Conservation (phyloP, 1,284 basidiomycete genomes). For the Exsudoporus floridanus region DNA sequence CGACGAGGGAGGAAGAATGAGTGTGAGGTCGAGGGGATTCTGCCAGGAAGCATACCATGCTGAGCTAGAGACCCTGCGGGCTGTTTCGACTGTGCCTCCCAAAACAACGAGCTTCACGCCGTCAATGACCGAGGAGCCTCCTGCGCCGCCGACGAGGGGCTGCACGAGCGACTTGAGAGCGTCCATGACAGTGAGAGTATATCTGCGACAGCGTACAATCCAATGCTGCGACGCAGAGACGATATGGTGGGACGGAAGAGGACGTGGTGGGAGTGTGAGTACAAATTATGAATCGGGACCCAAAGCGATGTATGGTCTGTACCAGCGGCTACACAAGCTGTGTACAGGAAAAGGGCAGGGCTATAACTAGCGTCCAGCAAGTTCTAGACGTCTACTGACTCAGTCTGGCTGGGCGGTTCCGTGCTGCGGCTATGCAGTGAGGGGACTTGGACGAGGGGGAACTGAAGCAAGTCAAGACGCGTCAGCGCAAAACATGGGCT, state of each 20-base stretch:
- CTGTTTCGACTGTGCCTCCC: constrained; percentile 82
- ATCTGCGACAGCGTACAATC: constrained; percentile 26
- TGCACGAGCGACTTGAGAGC: constrained; percentile 77
- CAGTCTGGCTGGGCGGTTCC: constrained; percentile 1
- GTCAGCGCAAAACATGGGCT: constrained; percentile 34
- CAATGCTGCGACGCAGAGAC: constrained; percentile 31
- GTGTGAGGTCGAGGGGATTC: not conserved
- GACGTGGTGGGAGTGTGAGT: constrained; percentile 29
- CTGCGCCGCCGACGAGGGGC: constrained; percentile 72
- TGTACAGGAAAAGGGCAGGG: constrained; percentile 14
- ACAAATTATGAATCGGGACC: constrained; percentile 6
- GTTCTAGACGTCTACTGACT: constrained; percentile 10
- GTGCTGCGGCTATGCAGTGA: not conserved
- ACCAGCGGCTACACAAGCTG: constrained; percentile 23
- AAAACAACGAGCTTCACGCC: constrained; percentile 84
- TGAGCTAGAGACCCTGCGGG: constrained; percentile 72
- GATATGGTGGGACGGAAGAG: constrained; percentile 1
- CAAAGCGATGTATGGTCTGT: constrained; percentile 7
- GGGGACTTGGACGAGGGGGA: constrained; percentile 8
- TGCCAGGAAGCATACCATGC: constrained; percentile 55
- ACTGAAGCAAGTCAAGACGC: constrained; percentile 35
- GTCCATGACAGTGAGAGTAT: constrained; percentile 54
- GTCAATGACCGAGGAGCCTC: constrained; percentile 73
- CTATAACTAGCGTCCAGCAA: constrained; percentile 5
- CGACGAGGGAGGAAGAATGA: constrained; percentile 7